Evolutionary conservation across 768 basidiomycete genomes (phyloP).

Genomic region (Macrolepiota dolichaula): DNA sequence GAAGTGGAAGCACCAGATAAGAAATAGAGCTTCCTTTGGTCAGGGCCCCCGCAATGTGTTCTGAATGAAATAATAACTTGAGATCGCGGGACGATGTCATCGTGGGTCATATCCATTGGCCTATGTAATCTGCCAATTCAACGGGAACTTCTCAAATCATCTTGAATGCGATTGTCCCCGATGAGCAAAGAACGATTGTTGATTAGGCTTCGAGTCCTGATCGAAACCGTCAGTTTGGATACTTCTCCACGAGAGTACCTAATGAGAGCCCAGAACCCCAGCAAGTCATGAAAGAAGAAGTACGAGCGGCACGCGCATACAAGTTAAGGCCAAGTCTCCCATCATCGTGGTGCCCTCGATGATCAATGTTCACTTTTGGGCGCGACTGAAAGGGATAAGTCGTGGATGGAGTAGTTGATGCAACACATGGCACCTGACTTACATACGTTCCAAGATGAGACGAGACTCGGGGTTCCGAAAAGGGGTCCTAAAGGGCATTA

Average conservation of each 20-base stretch:
- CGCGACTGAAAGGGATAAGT: not conserved
- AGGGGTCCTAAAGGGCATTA: not conserved
- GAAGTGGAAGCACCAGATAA: constrained; percentile 3
- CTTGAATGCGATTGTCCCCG: not conserved
- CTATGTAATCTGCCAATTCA: not conserved
- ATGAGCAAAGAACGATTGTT: not conserved
- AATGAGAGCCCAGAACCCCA: not conserved
- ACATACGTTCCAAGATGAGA: not conserved
- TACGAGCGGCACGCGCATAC: not conserved
- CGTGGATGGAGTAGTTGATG: not conserved
- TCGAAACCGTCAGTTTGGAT: not conserved
- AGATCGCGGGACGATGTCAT: not conserved
- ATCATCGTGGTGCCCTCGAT: not conserved
- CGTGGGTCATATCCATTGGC: not conserved
- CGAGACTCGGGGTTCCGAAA: not conserved
- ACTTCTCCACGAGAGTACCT: not conserved
- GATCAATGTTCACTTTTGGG: not conserved
- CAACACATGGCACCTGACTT: not conserved
- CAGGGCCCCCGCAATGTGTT: not conserved
- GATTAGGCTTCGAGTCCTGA: not conserved
- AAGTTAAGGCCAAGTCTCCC: not conserved
- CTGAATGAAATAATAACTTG: not conserved
- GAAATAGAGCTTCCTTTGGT: not conserved
- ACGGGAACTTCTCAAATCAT: not conserved
- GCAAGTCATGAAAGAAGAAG: not conserved